Base-by-base conservation (phyloP, 148 eudicot species). In the Limonium bicolor region DNA sequence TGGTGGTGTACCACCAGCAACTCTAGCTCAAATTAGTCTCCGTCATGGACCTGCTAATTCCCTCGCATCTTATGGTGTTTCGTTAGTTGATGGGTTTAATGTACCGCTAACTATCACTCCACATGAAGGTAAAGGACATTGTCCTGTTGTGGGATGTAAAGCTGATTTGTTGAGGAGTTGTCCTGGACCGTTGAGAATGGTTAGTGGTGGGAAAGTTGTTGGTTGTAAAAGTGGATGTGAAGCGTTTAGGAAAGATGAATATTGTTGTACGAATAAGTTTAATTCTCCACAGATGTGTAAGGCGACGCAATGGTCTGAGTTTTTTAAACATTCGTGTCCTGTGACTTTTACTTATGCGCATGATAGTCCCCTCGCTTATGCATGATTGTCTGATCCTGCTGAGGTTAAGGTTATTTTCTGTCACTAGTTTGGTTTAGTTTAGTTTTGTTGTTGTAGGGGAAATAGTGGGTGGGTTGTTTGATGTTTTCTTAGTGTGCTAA, bases 381-480 rank as follows among this genome's bases (percentile, higher is more conserved):
- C 95, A 90, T 41, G 77, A 90, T 28, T 90, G 95, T 66, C 79
- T n/a, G 51, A 92, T 2, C 95, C 95, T 1, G 66, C 75, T n/a
- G 95, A 90, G 69, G 82, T 90, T 4, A 90, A 90, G 65, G 83
- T 90, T 51, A 90, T 90, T 23, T 90, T 90, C 97, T 90, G 97
- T 41, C 97, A 90, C 42, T 84, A 65, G 45, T n/a, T n/a, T n/a
- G n/a, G n/a, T n/a, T n/a, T n/a, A n/a, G n/a, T n/a, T n/a, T n/a
- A n/a, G n/a, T n/a, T n/a, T n/a, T n/a, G n/a, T n/a, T n/a, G n/a
- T n/a, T n/a, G n/a, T n/a, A n/a, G n/a, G n/a, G n/a, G n/a, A n/a
- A n/a, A n/a, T n/a, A n/a, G n/a, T n/a, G n/a, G n/a, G n/a, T n/a
- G n/a, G n/a, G n/a, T n/a, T n/a, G n/a, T n/a, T n/a, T n/a, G n/a